Evolutionary conservation across 2,329 filamentous ascomycete species (phyloP), one percentile per base, ranked within the genome.

Genomic region (Alternaria brassicae): DNA sequence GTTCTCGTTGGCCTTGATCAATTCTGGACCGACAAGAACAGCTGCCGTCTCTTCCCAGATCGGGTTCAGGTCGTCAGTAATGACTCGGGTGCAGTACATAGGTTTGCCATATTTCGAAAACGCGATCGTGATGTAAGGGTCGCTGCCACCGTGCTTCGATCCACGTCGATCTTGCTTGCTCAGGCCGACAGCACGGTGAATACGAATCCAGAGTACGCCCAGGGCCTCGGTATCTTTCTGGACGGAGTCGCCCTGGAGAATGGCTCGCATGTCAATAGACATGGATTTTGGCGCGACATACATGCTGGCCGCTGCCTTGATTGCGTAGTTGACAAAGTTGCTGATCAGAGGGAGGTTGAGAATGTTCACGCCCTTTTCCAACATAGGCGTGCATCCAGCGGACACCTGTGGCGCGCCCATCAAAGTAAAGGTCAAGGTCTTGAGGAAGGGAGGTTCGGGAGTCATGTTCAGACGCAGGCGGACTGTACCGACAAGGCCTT

Each of bases 51-150:
- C 95, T 71, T 95, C 91, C 82, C 96, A 98, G 4, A 97, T 84
- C 0, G 95, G 95, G 72, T 98, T 96, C 54, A 97, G 84, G 67
- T 97, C 91, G 72, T 98, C 94, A 52, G 94, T 92, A 64, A 98
- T 97, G 51, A 98, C 93, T 47, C 95, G 89, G 1, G 95, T 98
- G 78, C 93, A 97, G 79, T 97, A 98, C 86, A 97, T 96, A 2
- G 94, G 94, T 80, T 99, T 99, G 56, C 91, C 91, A 69, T 97
- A 98, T 77, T 98, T 97, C 71, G 92, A 96, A 82, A 96, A 98
- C 39, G 91, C 90, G 34, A 98, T 85, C 30, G 94, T 97, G 74
- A 98, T 96, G 77, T 98, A 98, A 0, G 94, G 93, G 69, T 99
- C 95, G 50, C 91, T 96, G 42, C 94, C 94, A 32, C 95, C 94